phyloP scores from a whole-genome alignment of 176 grass and related monocot genomes.

The Juncus inflexus region DNA sequence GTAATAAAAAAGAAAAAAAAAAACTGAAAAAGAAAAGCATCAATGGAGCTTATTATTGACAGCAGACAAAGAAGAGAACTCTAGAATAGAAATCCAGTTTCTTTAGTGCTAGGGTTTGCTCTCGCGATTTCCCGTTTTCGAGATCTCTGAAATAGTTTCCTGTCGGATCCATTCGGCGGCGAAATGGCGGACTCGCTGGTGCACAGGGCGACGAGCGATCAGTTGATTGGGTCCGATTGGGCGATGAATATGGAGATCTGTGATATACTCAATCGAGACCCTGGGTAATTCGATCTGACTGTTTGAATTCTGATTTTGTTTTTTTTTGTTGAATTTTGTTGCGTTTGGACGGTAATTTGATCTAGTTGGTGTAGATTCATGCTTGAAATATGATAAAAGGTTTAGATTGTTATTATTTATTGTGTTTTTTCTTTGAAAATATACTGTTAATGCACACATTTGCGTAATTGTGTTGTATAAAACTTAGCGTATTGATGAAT shows the following conservation, averaged over 20 bases:
- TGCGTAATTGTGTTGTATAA: neutral
- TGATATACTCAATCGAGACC: slow-evolving; percentile 89
- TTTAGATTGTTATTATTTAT: slow-evolving; percentile 3
- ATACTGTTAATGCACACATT: too few species aligned
- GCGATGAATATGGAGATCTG: slow-evolving; percentile 99
- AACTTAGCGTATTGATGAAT: neutral
- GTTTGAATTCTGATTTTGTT: neutral
- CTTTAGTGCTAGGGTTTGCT: slow-evolving; percentile 21
- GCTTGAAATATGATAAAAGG: neutral
- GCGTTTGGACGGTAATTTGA: neutral
- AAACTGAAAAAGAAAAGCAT: too few species aligned
- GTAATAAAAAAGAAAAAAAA: too few species aligned
- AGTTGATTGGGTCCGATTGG: slow-evolving; percentile 90
- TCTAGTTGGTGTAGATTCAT: slow-evolving; percentile 11
- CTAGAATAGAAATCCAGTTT: neutral
- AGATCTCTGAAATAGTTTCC: slow-evolving; percentile 12
- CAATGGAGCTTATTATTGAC: too few species aligned
- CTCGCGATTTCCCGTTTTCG: neutral
- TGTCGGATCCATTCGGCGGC: slow-evolving; percentile 9
- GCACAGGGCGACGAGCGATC: slow-evolving; percentile 74
- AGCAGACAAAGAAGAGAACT: too few species aligned
- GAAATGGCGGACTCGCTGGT: slow-evolving; percentile 62
- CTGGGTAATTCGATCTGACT: slow-evolving; percentile 44
- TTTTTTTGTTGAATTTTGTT: slow-evolving; percentile 11
- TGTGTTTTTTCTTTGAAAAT: neutral